A percentile compares a stretch with the other conserved stretches of the same genome.
Evolutionary conservation across 163 green algal species (phyloP).

Genomic region (Chloroidium sp.): DNA sequence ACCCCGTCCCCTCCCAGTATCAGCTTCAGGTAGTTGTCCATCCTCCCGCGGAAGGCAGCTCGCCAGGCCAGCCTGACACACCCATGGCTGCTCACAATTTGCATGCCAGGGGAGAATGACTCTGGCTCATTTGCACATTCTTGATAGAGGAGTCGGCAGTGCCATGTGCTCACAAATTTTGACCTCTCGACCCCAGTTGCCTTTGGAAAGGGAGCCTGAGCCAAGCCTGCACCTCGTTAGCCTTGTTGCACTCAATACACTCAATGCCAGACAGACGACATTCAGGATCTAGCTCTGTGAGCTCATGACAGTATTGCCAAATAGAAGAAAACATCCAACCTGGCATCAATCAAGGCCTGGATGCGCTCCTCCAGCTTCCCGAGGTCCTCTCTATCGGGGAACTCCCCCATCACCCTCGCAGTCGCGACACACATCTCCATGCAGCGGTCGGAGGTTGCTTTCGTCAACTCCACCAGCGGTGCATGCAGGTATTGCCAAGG

Average conservation of each 20-base stretch:
- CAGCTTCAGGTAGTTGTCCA: conserved; percentile 1
- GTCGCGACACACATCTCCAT: background rate
- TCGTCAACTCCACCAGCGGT: background rate
- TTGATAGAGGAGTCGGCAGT: too few relatives aligned
- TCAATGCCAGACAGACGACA: too few relatives aligned
- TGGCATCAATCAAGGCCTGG: background rate
- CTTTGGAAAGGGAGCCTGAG: too few relatives aligned
- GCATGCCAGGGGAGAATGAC: background rate
- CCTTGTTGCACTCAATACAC: too few relatives aligned
- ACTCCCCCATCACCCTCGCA: background rate
- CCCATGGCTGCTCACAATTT: too few relatives aligned
- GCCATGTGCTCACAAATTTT: too few relatives aligned
- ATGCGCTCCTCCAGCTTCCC: background rate
- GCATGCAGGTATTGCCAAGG: background rate
- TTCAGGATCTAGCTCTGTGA: too few relatives aligned
- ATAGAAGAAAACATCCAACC: too few relatives aligned
- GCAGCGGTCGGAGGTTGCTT: background rate
- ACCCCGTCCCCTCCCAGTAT: background rate
- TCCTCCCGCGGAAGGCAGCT: background rate
- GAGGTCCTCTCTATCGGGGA: background rate
- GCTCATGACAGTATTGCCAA: too few relatives aligned
- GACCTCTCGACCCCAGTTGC: too few relatives aligned
- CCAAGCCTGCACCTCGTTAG: too few relatives aligned
- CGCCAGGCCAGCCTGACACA: conserved; percentile 9
- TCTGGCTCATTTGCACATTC: too few relatives aligned